Conservation (phyloP, 1,284 basidiomycete genomes). For the Anthracocystis walkeri region DNA sequence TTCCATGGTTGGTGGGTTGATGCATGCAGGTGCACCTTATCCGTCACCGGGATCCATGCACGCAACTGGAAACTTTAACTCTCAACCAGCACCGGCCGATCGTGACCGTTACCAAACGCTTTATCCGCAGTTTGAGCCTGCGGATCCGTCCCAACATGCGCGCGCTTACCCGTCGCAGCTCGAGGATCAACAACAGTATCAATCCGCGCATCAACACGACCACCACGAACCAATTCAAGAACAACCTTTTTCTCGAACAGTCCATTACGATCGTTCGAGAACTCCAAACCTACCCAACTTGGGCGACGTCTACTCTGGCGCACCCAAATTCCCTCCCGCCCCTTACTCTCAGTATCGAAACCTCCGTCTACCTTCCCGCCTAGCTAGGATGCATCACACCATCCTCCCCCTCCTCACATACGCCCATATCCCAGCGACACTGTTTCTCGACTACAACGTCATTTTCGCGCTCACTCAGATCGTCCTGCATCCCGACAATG, state of each 20-base stretch:
- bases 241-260: background rate
- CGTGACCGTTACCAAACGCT: conserved; percentile 1
- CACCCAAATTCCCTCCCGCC: conserved; percentile 33
- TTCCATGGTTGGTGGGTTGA: conserved; percentile 18
- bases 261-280: conserved; percentile 5
- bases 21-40: conserved; percentile 3
- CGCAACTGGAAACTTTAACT: conserved; percentile 9
- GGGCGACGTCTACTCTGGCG: conserved; percentile 24
- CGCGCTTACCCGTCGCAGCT: conserved; percentile 4
- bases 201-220: background rate
- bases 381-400: conserved; percentile 46
- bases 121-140: conserved; percentile 5
- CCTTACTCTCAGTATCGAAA: conserved; percentile 22
- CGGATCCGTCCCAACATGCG: background rate
- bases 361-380: conserved; percentile 22
- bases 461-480: conserved; percentile 65
- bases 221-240: background rate
- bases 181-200: background rate
- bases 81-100: conserved; percentile 3
- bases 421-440: conserved; percentile 61
- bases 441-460: conserved; percentile 68
- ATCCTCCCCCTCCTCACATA: conserved; percentile 43
- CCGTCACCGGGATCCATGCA: conserved; percentile 10
- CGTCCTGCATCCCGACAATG: conserved; percentile 48
- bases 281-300: conserved; percentile 22